Evolutionary conservation across 495 filamentous ascomycete species (phyloP).

Genomic region (Aspergillus bridgeri): DNA sequence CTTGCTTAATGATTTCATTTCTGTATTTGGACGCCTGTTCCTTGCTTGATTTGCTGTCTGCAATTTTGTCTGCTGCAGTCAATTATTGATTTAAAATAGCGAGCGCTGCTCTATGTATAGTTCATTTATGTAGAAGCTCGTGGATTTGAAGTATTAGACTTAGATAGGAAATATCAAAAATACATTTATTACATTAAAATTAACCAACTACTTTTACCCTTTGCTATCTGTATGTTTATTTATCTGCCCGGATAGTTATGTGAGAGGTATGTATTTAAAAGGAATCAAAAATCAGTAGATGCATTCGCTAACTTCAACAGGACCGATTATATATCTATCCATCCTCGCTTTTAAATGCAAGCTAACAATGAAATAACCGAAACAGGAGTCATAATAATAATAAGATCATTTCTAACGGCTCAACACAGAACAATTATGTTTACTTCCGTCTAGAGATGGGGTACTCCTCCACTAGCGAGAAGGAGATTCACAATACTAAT

Average conservation of each 20-base stretch:
- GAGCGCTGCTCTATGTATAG: neutral
- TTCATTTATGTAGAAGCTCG: neutral
- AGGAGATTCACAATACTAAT: slow-evolving; percentile 87
- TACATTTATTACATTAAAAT: neutral
- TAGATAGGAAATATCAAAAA: neutral
- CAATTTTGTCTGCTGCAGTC: neutral
- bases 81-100: neutral
- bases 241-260: too few species aligned
- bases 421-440: neutral
- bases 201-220: too few species aligned
- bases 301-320: neutral
- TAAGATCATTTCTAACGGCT: neutral
- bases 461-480: slow-evolving; percentile 75
- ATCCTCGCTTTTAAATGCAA: neutral
- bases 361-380: neutral
- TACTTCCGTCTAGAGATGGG: slow-evolving; percentile 56
- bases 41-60: neutral
- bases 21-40: neutral
- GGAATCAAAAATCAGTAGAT: neutral
- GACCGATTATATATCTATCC: neutral
- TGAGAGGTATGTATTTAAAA: too few species aligned
- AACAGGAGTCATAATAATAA: neutral
- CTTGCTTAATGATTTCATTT: neutral
- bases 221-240: too few species aligned
- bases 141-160: neutral